Base-by-base conservation (phyloP, 768 basidiomycete genomes). In the Coprinopsis marcescibilis region DNA sequence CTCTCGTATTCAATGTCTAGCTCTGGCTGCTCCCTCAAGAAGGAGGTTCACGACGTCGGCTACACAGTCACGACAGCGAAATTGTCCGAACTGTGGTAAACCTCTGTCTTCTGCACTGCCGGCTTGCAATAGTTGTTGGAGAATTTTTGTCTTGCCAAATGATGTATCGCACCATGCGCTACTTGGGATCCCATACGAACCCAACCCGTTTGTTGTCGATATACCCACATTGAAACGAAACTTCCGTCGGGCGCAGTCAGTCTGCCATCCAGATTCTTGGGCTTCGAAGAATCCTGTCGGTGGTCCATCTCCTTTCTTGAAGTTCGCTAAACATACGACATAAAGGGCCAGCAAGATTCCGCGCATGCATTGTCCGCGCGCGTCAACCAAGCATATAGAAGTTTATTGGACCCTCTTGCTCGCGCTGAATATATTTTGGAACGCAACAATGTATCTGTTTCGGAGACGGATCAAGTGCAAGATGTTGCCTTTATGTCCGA, bases 251-350 rank as follows among this genome's bases (percentile, higher is more conserved):
- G 78, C 85, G 2, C 93, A 95, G 59, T 72, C 80, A 17, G 67
- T 78, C 17, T 81, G 89, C 43, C 93, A 97, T 68, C 93, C 93
- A 0, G 93, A 97, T 61, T 73, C 81, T 11, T 95, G 88, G 85
- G 75, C 81, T 26, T 75, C 79, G 24, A 74, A 77, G 57, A 80
- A 80, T 46, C 63, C 75, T 50, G 87, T 85, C 64, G 57, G 63
- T 66, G 17, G 43, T 33, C 46, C 26, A 4, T 27, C 14, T 36
- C 40, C 49, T 30, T 38, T 21, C 25, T 56, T 13, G 15, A 37
- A 34, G 25, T 24, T 45, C 20, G 20, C 52, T 43, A 47, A 35
- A 42, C 51, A 36, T 23, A 36, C 25, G 17, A 13, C 45, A 13
- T 46, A 4, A 48, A 84, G 83, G 66, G 70, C 47, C 75, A 78